These are phyloP conservation scores for Pseudonitzschia delicatissima DNA, from an alignment of 108 stramenopile genomes.

Conservation along the genomic window DNA sequence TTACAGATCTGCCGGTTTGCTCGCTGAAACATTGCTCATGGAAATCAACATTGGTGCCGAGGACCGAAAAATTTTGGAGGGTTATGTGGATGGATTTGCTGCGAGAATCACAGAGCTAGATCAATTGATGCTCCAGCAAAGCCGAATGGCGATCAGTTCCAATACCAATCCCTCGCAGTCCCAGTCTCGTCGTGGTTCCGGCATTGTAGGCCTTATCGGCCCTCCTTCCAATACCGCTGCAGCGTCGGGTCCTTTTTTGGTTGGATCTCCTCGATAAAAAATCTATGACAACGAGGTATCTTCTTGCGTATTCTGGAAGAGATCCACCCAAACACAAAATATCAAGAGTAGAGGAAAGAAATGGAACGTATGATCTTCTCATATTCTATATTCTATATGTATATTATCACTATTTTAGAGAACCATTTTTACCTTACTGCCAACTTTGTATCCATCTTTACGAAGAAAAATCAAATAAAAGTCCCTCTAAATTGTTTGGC, in stretches of 20 bases:
- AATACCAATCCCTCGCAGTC: slow-evolving; percentile 9
- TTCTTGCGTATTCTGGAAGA: no score
- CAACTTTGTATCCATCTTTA: no score
- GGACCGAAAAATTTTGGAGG: slow-evolving; percentile 65
- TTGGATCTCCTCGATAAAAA: slow-evolving; percentile 4
- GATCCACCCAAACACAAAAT: no score
- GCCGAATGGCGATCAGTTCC: slow-evolving; percentile 26
- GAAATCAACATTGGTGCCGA: slow-evolving; percentile 70
- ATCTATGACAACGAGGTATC: no score
- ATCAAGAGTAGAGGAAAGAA: no score
- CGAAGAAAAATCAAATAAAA: no score
- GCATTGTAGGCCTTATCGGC: slow-evolving; percentile 40
- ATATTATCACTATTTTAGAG: no score
- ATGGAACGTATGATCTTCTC: no score
- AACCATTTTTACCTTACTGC: no score
- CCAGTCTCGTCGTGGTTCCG: slow-evolving; percentile 22
- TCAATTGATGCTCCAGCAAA: slow-evolving; percentile 60
- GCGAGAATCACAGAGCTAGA: slow-evolving; percentile 79
- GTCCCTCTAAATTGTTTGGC: no score
- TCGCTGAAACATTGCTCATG: slow-evolving; percentile 86
- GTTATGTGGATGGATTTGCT: slow-evolving; percentile 84
- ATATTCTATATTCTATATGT: no score
- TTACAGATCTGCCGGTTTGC: slow-evolving; percentile 80
- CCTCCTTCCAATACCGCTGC: slow-evolving; percentile 14
- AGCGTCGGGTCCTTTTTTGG: background rate